phyloP scores from a whole-genome alignment of 257 asterid species.

The Jaltomata sinuosa region DNA sequence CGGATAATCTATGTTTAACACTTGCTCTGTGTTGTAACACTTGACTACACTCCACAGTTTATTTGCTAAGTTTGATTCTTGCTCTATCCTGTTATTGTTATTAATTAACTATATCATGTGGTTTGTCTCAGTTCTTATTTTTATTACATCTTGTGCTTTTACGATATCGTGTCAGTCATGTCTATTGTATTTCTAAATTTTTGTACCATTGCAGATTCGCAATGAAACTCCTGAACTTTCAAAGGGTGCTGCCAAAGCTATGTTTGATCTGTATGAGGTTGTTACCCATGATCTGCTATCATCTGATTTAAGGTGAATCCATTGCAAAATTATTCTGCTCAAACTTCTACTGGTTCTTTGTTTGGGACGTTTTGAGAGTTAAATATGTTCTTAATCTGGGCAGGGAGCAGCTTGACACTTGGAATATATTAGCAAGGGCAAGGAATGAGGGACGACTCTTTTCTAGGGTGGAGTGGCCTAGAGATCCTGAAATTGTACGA shows the following conservation, averaged over 20 bases:
- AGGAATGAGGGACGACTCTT: slow-evolving; percentile 93
- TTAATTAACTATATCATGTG: background rate
- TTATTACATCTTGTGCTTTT: background rate
- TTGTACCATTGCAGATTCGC: slow-evolving; percentile 40
- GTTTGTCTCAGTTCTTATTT: background rate
- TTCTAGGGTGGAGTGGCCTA: slow-evolving; percentile 93
- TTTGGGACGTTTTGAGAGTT: background rate
- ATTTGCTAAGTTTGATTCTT: background rate
- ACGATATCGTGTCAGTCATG: background rate
- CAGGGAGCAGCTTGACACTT: slow-evolving; percentile 96
- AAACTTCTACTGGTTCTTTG: background rate
- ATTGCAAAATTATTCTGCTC: slow-evolving; percentile 4
- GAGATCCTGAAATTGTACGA: slow-evolving; percentile 76
- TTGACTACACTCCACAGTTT: background rate
- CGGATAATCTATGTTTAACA: background rate
- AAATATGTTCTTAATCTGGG: slow-evolving; percentile 4
- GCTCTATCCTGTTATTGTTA: background rate
- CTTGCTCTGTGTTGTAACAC: background rate
- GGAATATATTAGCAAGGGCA: slow-evolving; percentile 86
- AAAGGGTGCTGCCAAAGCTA: slow-evolving; percentile 90
- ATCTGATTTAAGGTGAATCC: slow-evolving; percentile 64
- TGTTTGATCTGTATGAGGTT: slow-evolving; percentile 82
- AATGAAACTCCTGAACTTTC: slow-evolving; percentile 76
- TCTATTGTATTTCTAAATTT: background rate
- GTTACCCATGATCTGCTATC: slow-evolving; percentile 89